Base-by-base conservation (phyloP, 495 filamentous ascomycete species). In the Thermothielavioides terrestris region DNA sequence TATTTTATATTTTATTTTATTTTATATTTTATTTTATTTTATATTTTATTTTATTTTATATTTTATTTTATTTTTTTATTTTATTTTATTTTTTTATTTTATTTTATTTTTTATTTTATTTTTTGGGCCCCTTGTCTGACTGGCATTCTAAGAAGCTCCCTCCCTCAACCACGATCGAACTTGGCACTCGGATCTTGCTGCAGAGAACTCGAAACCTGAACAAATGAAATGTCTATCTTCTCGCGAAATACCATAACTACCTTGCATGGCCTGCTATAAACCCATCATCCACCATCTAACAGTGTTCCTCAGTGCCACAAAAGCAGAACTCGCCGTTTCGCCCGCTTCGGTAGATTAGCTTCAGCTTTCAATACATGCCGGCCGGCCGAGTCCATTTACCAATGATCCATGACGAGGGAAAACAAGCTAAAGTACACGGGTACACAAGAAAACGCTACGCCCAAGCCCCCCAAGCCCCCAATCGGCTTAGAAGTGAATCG, bases 401-500 rank as follows among this genome's bases (percentile, higher is more conserved):
- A 17, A 48, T 38, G 17, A 49, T 50, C 46, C 55, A 52, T 43
- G 46, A 18, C 36, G 27, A 30, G 40, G 49, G 49, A 41, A 55
- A 58, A 47, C 52, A 55, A 43, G 46, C 55, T 59, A 64, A 54
- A 57, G 47, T 55, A 56, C 57, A 55, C 38, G 5, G 46, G 47
- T 55, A 62, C 54, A 57, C 49, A 54, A 46, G 49, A 48, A 57
- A 54, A 46, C 41, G 12, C 25, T 20, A n/a, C 25, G 12, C 22
- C 51, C 17, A 9, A 20, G 14, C 27, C 38, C 23, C 31, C 23
- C 18, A 23, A 15, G 6, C 32, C 17, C 18, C 20, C 43, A 12
- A 22, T 1, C 12, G 26, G 26, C 46, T 73, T 88, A 98, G 71
- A 85, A 94, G 76, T 98, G 92, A 67, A 98, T 95, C 50, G 92